Base-by-base conservation (phyloP, 352 stramenopile species). In the Globisporangium camurandrum region DNA sequence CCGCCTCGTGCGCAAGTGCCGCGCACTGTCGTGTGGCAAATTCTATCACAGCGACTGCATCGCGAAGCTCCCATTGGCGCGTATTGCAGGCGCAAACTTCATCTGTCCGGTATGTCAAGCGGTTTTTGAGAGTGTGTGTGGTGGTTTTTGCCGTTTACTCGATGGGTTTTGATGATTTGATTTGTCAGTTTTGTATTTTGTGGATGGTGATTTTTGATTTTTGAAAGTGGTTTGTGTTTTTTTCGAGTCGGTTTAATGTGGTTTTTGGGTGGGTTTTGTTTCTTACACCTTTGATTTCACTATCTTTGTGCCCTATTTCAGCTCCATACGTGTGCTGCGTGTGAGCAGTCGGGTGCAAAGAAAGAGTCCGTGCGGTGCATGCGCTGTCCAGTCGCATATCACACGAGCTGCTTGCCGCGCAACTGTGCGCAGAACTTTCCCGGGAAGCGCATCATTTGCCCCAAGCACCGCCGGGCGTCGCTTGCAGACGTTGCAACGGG, bases 11-110 rank as follows among this genome's bases (percentile, higher is more conserved):
- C 67, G 80, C 37, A 90, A 90, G 52, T 93, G 83, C 51, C 71
- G 83, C 26, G 83, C 83, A 38, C 57, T 88, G 7, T 90, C 79
- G 37, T 93, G 83, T 44, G 83, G 83, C 24, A 92, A 92, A 51
- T 93, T 83, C 51, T 93, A 92, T 49, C 83, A 93, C 46, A 66
- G 83, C 17, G 63, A 84, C 31, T 93, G 83, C 45, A 88, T 93
- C 41, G 81, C 75, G 30, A 80, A 79, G 44, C 75, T 90, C 44
- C 75, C 83, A 41, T 61, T 93, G 34, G 82, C 83, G 6, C 59
- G 83, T 19, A 87, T 88, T 49, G 82, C 82, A 14, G 73, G 80
- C 52, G 72, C 75, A 43, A 71, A 86, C 52, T 93, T 93, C 49
- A 93, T 93, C 41, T 93, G 83, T 49, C 80, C 83, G 30, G 65